These are phyloP conservation scores for Pichia membranifaciens DNA, from an alignment of 805 yeast species.

Conservation along the genomic window DNA sequence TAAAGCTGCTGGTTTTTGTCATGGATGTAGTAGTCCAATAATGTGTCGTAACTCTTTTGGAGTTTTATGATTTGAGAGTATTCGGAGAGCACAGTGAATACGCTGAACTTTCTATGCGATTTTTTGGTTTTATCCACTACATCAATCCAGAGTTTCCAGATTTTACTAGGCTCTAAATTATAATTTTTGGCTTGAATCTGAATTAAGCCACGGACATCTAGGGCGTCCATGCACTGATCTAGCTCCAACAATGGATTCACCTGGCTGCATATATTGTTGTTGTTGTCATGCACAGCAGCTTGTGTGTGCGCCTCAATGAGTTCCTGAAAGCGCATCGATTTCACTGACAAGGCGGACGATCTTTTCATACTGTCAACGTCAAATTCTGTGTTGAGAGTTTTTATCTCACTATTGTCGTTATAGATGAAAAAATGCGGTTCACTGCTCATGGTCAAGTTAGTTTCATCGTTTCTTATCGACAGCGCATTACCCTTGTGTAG, in stretches of 20 bases:
- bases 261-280: too few relatives aligned
- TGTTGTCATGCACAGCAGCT: too few relatives aligned
- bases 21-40: constrained; percentile 10
- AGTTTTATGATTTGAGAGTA: constrained; percentile 3
- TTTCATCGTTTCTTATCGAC: neutral
- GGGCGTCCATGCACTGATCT: neutral
- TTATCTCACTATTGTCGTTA: neutral
- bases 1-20: constrained; percentile 6
- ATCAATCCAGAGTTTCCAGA: constrained; percentile 14
- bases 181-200: neutral
- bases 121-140: neutral
- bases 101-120: neutral
- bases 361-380: neutral
- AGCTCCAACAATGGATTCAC: neutral
- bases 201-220: neutral
- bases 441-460: neutral
- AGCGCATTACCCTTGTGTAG: neutral
- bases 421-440: neutral
- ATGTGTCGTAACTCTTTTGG: constrained; percentile 1
- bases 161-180: neutral
- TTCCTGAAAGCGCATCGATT: neutral
- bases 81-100: neutral
- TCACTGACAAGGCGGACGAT: neutral
- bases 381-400: neutral
- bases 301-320: neutral